Base-by-base conservation (phyloP, 305 asterid species). In the Fraxinus ornus region DNA sequence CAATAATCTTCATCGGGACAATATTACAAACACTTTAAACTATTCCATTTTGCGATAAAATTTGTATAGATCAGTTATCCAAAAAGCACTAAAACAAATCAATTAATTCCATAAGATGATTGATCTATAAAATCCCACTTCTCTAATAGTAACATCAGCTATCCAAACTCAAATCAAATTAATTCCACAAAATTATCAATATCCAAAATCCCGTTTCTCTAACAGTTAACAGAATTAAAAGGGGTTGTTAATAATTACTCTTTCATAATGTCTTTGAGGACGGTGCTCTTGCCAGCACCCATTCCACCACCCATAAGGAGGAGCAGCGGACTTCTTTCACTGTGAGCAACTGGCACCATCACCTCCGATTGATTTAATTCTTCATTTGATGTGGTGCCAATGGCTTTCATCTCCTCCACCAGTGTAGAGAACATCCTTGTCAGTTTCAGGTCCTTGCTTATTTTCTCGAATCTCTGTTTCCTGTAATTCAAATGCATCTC, bases 201-300 rank as follows among this genome's bases (percentile, higher is more conserved):
- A 21, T 24, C 72, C 33, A 64, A 64, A 9, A 64, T 64, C 72
- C n/a, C 32, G 28, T 13, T n/a, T 64, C 35, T 64, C 72, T 21
- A 57, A 64, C 17, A 24, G 72, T 64, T 3, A 10, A 24, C 33
- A 64, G 33, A 7, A 24, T 24, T 8, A 4, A 68, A 68, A 10
- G 8, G 37, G 39, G 76, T 12, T 66, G 36, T 10, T 9, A 26
- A 24, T 66, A 21, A 62, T 49, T 86, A 95, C 99, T 95, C 98
- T 89, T 90, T 88, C 90, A 93, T 91, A 77, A 95, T 90, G 82
- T 91, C 95, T 87, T 93, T 95, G 75, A 95, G 99, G 85, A 96
- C 99, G 4, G 98, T 96, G 91, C 98, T 94, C 87, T 96, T 96
- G 82, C 99, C 99, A 1, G 98, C 99, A 2, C 99, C 99, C 99